Base-by-base conservation (phyloP, 139 green algal genomes). In the Microglena sp. region DNA sequence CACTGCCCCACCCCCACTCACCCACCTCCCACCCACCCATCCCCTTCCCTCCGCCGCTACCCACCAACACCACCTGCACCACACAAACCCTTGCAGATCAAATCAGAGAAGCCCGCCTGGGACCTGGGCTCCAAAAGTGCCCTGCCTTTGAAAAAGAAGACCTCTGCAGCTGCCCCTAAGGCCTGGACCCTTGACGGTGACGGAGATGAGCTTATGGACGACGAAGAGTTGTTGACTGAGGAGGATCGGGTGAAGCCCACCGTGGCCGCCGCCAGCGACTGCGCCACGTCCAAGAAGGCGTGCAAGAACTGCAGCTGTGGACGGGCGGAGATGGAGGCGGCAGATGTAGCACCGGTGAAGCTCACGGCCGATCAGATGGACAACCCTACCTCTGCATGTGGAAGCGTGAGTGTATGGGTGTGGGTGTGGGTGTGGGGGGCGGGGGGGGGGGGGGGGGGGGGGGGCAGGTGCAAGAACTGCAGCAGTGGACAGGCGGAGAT, bases 301-400 rank as follows among this genome's bases (percentile, higher is more conserved):
- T 99, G 93, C 82, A 88, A 90, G 54, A 95, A 98, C 74, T 98
- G 93, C 85, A 91, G 77, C 1, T 99, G 93, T 71, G 93, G 93
- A 3, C 75, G 90, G 0, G 89, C 88, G 2, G 92, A 98, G 71
- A 77, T 66, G 7, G 88, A 95, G 70, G 89, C 77, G 1, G 66
- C 60, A 7, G 60, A 77, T 8, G 72, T 61, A 28, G 62, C 71
- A 32, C 69, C 62, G 24, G 78, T 79, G 0, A 67, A 89, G 63
- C 77, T 97, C 22, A 94, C 90, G 18, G 71, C 84, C 30, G 90
- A 94, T 5, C 90, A 95, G 87, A 64, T 97, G 57, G 84, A 96
- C 2, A 97, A 96, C 71, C 92, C 92, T 33, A 35, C 45, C 60
- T 89, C 84, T 3, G 78, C 85, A 1, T 97, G 92, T 64, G 92